These are phyloP conservation scores for Pseudogymnoascus sp. DNA, from an alignment of 2,329 filamentous ascomycete species.

Conservation along the genomic window DNA sequence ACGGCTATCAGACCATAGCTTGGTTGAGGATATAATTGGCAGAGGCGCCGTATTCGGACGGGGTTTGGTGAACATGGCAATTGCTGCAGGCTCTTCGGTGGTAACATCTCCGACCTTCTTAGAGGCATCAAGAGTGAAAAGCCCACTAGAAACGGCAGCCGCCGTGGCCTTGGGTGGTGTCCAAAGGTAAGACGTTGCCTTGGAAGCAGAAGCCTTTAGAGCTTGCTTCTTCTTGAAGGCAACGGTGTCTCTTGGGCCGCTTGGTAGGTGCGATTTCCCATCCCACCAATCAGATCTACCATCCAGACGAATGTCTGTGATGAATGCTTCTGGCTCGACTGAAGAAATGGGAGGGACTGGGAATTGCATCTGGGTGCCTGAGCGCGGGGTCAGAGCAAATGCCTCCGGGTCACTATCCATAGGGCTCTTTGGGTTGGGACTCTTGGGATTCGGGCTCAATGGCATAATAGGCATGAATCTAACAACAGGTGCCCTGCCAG, in stretches of 20 bases:
- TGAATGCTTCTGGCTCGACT: neutral
- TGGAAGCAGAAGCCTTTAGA: neutral
- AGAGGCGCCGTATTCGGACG: conserved; percentile 12
- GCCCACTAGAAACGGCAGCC: conserved; percentile 12
- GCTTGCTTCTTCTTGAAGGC: conserved; percentile 16
- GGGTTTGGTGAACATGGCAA: conserved; percentile 20
- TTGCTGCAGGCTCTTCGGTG: conserved; percentile 18
- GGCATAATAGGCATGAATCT: conserved; percentile 14
- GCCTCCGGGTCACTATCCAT: conserved; percentile 5
- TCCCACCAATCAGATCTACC: neutral
- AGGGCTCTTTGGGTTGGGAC: conserved; percentile 10
- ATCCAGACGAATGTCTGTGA: neutral
- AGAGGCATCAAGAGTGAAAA: conserved; percentile 16
- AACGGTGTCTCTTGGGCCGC: conserved; percentile 12
- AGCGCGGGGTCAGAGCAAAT: neutral
- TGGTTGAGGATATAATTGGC: conserved; percentile 17
- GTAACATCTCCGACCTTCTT: conserved; percentile 16
- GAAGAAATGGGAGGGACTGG: neutral
- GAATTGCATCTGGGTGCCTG: neutral
- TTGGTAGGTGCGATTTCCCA: conserved; percentile 18
- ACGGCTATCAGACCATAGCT: conserved; percentile 21
- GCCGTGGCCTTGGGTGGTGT: neutral
- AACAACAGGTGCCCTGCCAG: neutral
- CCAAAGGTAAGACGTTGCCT: conserved; percentile 16
- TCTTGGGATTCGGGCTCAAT: conserved; percentile 17